These are phyloP conservation scores for Paramecium pentaurelia DNA, from an alignment of 73 alveolate genomes.

Conservation along the genomic window DNA sequence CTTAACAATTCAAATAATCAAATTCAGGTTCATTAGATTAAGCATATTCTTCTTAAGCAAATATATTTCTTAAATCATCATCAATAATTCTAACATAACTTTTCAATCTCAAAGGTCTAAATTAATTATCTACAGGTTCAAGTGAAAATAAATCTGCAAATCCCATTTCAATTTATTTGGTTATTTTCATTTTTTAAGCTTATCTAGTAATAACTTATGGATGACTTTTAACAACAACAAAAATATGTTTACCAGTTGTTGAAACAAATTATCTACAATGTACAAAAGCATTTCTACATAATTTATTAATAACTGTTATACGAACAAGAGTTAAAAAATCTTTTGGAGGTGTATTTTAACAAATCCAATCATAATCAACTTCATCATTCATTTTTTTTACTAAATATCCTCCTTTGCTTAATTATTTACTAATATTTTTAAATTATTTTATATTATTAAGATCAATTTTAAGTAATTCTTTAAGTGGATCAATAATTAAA, in stretches of 20 bases:
- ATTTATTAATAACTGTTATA: constrained; percentile 21
- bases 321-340: constrained; percentile 49
- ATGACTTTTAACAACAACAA: constrained; percentile 16
- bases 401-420: constrained; percentile 31
- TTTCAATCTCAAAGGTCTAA: constrained; percentile 48
- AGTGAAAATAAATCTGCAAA: constrained; percentile 48
- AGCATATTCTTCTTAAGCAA: background rate
- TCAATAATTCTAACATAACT: background rate
- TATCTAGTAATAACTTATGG: background rate
- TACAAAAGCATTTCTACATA: constrained; percentile 22
- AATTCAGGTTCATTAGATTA: background rate
- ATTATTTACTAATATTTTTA: constrained; percentile 15
- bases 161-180: constrained; percentile 49
- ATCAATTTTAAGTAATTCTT: constrained; percentile 24
- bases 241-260: constrained; percentile 5
- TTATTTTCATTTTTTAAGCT: constrained; percentile 34
- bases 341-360: constrained; percentile 29
- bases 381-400: constrained; percentile 15
- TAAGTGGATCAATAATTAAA: background rate
- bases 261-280: constrained; percentile 18
- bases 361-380: constrained; percentile 49
- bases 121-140: constrained; percentile 49
- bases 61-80: background rate
- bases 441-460: background rate
- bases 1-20: background rate